Conservation (phyloP, 1,284 basidiomycete species). For the Rhodotorula sp. region DNA sequence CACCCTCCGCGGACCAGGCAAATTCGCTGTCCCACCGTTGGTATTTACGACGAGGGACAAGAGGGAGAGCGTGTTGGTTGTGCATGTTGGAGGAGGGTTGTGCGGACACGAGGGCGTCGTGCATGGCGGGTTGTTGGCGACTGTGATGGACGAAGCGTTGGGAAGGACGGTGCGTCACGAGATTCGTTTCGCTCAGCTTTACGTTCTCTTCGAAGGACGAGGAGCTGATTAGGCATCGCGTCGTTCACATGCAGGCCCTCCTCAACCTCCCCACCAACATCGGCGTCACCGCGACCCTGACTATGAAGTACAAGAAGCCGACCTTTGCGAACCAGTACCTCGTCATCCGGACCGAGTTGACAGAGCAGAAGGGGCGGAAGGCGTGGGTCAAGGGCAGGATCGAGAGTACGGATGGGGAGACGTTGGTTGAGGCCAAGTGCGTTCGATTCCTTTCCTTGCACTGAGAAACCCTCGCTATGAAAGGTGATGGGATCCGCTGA, state of each 20-base stretch:
- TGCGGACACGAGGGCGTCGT: constrained; percentile 65
- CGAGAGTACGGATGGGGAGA: constrained; percentile 71
- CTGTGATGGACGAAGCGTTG: constrained; percentile 81
- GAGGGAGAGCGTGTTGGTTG: constrained; percentile 64
- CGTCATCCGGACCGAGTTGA: constrained; percentile 63
- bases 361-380: constrained; percentile 72
- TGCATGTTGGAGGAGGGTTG: constrained; percentile 79
- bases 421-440: constrained; percentile 78
- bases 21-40: constrained; percentile 72
- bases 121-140: constrained; percentile 89
- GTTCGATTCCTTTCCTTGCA: not conserved
- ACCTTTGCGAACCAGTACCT: constrained; percentile 60
- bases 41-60: constrained; percentile 74
- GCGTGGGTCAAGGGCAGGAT: constrained; percentile 67
- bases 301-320: constrained; percentile 49
- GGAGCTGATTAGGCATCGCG: too few relatives aligned
- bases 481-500: too few relatives aligned
- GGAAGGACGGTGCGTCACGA: constrained; percentile 68
- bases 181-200: not conserved
- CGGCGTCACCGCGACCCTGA: constrained; percentile 75
- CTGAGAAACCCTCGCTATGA: too few relatives aligned
- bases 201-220: constrained; percentile 1
- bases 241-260: constrained; percentile 61
- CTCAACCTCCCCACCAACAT: constrained; percentile 80
- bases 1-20: constrained; percentile 77